These are phyloP conservation scores for Salix caprea DNA, from an alignment of 345 rosid species.

Conservation along the genomic window DNA sequence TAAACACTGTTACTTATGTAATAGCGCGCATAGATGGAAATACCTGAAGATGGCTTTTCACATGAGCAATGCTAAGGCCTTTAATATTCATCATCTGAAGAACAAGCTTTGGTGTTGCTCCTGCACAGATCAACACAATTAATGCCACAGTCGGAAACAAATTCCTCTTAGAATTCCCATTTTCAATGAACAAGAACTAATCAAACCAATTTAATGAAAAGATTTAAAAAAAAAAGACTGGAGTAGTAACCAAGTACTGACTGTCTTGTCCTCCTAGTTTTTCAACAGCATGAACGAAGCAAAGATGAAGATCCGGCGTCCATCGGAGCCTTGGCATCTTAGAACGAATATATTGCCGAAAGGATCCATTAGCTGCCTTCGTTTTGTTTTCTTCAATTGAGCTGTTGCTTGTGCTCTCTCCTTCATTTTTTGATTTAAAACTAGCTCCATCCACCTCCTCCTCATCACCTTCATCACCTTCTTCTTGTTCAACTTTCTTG, in stretches of 20 bases:
- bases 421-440: constrained; percentile 8
- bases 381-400: constrained; percentile 40
- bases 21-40: background rate
- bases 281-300: constrained; percentile 74
- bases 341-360: constrained; percentile 62
- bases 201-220: background rate
- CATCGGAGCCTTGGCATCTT: constrained; percentile 71
- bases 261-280: constrained; percentile 81
- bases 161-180: background rate
- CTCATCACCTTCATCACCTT: constrained; percentile 22
- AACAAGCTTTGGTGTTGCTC: constrained; percentile 83
- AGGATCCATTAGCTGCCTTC: constrained; percentile 47
- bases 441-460: constrained; percentile 29
- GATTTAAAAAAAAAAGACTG: background rate
- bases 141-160: background rate
- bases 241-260: constrained; percentile 24
- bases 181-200: background rate
- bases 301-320: constrained; percentile 81
- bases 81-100: constrained; percentile 75
- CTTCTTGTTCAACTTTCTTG: constrained; percentile 24
- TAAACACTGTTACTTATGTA: background rate
- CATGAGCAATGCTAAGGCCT: constrained; percentile 78
- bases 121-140: constrained; percentile 21
- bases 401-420: constrained; percentile 45
- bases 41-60: constrained; percentile 90